Conservation (phyloP, 495 filamentous ascomycete genomes). For the Acidomyces sp. region DNA sequence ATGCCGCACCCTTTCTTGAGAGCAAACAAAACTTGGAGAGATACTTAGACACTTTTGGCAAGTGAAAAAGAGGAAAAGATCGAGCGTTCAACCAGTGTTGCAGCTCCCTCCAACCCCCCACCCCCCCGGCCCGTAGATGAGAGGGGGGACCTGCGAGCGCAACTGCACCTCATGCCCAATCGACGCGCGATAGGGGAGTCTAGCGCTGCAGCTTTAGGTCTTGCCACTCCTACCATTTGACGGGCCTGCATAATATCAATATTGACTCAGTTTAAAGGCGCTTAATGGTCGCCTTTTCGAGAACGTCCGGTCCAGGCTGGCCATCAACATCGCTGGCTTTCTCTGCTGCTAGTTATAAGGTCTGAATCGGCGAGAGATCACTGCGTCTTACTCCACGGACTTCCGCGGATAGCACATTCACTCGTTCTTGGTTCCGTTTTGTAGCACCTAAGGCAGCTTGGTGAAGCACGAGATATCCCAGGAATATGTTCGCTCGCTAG, state of each 20-base stretch:
- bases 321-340: neutral
- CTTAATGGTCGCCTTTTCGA: neutral
- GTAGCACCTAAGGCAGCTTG: neutral
- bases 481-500: neutral
- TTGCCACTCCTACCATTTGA: constrained; percentile 1
- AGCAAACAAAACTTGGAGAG: too few species aligned
- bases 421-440: neutral
- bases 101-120: too few species aligned
- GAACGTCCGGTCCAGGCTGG: neutral
- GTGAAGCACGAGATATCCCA: neutral
- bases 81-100: too few species aligned
- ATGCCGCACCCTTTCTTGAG: too few species aligned
- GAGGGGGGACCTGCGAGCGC: too few species aligned
- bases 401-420: neutral
- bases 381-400: neutral
- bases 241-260: constrained; percentile 9
- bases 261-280: constrained; percentile 3
- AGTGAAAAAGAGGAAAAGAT: too few species aligned
- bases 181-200: constrained; percentile 1
- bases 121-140: too few species aligned
- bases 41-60: too few species aligned
- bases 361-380: neutral
- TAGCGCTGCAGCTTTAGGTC: neutral
- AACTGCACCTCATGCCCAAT: constrained; percentile 8
- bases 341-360: neutral